A percentile compares a stretch with the other conserved stretches of the same genome.
These are phyloP conservation scores for Lasiodiplodia theobromae DNA, from an alignment of 2,329 filamentous ascomycete genomes.

Conservation along the genomic window DNA sequence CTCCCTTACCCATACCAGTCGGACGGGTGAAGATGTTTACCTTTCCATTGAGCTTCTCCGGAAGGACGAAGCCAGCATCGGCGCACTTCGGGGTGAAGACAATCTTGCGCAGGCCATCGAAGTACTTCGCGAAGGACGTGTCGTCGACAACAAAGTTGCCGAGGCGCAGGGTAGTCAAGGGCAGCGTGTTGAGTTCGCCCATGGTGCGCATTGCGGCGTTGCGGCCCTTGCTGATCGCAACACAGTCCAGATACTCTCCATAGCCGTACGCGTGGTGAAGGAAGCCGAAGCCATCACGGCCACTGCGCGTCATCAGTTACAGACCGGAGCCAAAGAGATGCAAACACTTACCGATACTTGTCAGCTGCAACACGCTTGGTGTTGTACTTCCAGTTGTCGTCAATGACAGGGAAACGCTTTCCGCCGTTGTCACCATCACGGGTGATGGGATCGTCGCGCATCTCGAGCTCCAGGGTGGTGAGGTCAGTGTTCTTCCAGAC, in stretches of 20 bases:
- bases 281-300: constrained; percentile 40
- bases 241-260: constrained; percentile 45
- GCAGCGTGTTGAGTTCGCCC: constrained; percentile 28
- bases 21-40: constrained; percentile 1
- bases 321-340: not conserved
- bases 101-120: not conserved
- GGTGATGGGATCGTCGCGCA: constrained; percentile 39
- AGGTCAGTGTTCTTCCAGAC: constrained; percentile 40
- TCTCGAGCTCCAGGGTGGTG: constrained; percentile 39
- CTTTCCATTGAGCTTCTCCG: not conserved
- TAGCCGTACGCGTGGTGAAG: constrained; percentile 40
- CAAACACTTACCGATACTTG: constrained; percentile 1
- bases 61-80: constrained; percentile 27
- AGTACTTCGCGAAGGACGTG: constrained; percentile 37
- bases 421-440: constrained; percentile 37
- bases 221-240: constrained; percentile 43
- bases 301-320: constrained; percentile 32
- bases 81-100: constrained; percentile 21
- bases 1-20: not conserved
- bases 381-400: constrained; percentile 33
- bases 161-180: constrained; percentile 38
- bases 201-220: constrained; percentile 36
- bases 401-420: constrained; percentile 35
- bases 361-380: constrained; percentile 34
- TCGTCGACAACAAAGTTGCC: constrained; percentile 44